Evolutionary conservation across 139 green algal genomes (phyloP), one percentile per base, ranked within the genome.

Genomic region (Pseudopediastrum boryanum): DNA sequence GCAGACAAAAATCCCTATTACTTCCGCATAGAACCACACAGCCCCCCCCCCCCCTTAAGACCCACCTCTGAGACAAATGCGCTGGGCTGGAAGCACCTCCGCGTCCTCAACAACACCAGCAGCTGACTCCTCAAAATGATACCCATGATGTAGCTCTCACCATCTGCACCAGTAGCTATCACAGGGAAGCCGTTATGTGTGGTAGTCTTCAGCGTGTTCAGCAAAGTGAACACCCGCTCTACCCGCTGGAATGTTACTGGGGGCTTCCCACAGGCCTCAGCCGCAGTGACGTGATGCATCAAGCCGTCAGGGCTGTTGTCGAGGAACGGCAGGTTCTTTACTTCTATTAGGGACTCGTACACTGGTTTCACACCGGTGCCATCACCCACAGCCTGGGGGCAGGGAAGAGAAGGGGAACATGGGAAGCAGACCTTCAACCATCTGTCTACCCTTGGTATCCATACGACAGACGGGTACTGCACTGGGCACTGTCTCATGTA

Each of bases 181-280:
- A 94, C 90, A 4, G 89, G 87, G 71, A 94, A 94, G 76, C 87
- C 89, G 51, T 92, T 93, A 88, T 94, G 89, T 1, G 2, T 8
- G 64, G 63, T 88, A 35, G 29, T 67, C 1, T 59, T 70, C 35
- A 94, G 80, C 21, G 85, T 71, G 35, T 83, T 58, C 19, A 92
- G 35, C 3, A 94, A 54, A 12, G 62, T 58, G 10, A 50, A 48
- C 27, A 93, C 89, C 39, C 78, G 71, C 64, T 91, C 89, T 5
- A 93, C 81, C 16, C 85, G 66, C 42, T 76, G 69, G 51, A 95
- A 86, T 3, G 80, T 82, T 10, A 90, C 81, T 2, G 78, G 58
- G 13, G 84, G 85, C 12, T 54, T 16, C 8, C 77, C 76, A 66
- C 79, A 85, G 36, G 79, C 83, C 71, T 94, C 90, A 33, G 77